Evolutionary conservation across 192 early-diverging fungal species (phyloP), one percentile per base, ranked within the genome.

Genomic region (Coemansia sp.): DNA sequence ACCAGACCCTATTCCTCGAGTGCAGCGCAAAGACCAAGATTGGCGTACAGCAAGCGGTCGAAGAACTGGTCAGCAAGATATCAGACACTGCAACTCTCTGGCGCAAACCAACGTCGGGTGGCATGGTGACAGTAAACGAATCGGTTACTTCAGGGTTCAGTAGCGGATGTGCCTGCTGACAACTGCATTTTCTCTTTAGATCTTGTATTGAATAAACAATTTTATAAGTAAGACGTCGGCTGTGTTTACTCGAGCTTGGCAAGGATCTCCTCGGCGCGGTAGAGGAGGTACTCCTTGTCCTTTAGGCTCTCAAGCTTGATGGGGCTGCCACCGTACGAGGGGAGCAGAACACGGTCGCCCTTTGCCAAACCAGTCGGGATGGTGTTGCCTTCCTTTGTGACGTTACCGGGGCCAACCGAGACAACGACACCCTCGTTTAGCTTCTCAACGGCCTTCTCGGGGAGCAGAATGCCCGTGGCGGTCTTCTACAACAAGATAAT

Each of bases 381-480:
- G 59, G 88, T 69, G 71, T 87, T 90, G 43, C 95, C 95, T 35
- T 93, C 90, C 73, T 95, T 93, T 76, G 86, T 89, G 41, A 93
- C 66, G 49, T 87, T 83, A 60, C 98, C 98, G 65, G 94, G 94
- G 45, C 98, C 98, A 27, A 92, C 90, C 25, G 95, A 90, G 65
- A 99, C 82, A 52, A 99, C 95, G 62, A 93, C 64, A 49, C 91
- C 98, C 84, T 99, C 97, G 85, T 99, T 97, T 43, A 96, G 81
- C 55, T 90, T 84, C 84, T 98, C 96, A 69, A 96, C 92, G n/a
- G 96, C 92, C 86, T 97, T 97, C 81, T 99, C 95, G 43, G 98
- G 98, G 47, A 99, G 94, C 82, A 90, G 92, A 64, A 99, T 87
- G 71, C 98, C 98, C 5, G 90, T 84, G 35, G 94, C 92, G 27